Evolutionary conservation across 495 filamentous ascomycete species (phyloP).

Genomic region (Neurospora cerealis): DNA sequence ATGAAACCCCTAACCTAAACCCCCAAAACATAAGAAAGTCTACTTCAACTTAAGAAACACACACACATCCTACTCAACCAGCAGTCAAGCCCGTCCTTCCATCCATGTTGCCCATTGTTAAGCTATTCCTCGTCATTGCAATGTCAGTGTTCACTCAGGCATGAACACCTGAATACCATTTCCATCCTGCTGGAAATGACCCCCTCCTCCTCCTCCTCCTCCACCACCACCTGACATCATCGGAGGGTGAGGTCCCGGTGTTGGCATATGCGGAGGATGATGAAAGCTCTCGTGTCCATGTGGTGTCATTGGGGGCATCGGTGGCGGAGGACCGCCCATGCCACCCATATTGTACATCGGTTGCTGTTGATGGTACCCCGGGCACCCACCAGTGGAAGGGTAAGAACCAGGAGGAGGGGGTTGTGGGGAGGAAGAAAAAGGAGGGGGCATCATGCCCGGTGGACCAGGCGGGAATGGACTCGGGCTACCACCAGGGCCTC

Average conservation of each 20-base stretch:
- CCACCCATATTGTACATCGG: neutral
- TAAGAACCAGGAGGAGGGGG: neutral
- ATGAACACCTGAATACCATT: constrained; percentile 8
- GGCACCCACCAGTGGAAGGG: neutral
- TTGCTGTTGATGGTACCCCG: neutral
- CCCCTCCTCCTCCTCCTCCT: neutral
- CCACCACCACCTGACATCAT: neutral
- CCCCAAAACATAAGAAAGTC: neutral
- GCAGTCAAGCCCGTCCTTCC: neutral
- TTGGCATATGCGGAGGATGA: neutral
- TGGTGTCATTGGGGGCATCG: neutral
- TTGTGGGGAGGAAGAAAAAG: neutral
- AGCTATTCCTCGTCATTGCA: too few relatives aligned
- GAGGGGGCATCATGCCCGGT: neutral
- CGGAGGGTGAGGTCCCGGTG: neutral
- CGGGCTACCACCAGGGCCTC: neutral
- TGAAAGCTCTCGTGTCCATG: neutral
- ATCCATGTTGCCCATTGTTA: neutral
- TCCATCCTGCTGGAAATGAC: neutral
- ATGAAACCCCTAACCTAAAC: neutral
- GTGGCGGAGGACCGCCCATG: neutral
- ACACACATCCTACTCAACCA: neutral
- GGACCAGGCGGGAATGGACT: neutral
- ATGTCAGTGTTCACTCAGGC: neutral
- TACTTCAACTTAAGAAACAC: neutral